Conservation (phyloP, 805 yeast genomes). For the Komagataella ulmi region DNA sequence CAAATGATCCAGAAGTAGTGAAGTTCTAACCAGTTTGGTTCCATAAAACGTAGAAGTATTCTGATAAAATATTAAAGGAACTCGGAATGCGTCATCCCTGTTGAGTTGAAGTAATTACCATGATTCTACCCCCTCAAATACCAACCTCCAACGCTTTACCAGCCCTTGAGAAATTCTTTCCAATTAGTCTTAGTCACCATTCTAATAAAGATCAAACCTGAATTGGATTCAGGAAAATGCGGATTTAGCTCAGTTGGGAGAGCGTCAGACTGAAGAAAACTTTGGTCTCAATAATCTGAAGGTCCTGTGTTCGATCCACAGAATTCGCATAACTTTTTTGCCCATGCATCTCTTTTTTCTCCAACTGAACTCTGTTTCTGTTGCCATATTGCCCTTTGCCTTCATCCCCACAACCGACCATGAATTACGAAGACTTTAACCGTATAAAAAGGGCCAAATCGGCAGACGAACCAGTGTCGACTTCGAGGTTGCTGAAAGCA, state of each 20-base stretch:
- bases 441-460: background rate
- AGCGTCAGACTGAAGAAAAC: constrained; percentile 7
- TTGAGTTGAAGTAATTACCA: too few relatives aligned
- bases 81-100: too few relatives aligned
- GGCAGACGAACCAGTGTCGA: background rate
- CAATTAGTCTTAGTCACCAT: too few relatives aligned
- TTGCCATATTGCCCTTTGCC: too few relatives aligned
- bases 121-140: too few relatives aligned
- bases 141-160: too few relatives aligned
- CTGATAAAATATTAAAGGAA: too few relatives aligned
- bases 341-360: background rate
- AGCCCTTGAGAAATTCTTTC: too few relatives aligned
- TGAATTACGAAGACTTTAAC: background rate
- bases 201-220: too few relatives aligned
- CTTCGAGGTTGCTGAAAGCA: constrained; percentile 1
- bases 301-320: constrained; percentile 88
- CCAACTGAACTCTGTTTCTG: background rate
- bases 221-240: background rate
- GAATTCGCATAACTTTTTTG: constrained; percentile 32
- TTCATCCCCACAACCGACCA: background rate
- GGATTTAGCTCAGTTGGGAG: constrained; percentile 8
- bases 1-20: too few relatives aligned
- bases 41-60: too few relatives aligned
- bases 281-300: constrained; percentile 34
- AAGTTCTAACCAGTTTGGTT: too few relatives aligned